Base-by-base conservation (phyloP, 2,329 filamentous ascomycete species). In the Sporothrix globosa region DNA sequence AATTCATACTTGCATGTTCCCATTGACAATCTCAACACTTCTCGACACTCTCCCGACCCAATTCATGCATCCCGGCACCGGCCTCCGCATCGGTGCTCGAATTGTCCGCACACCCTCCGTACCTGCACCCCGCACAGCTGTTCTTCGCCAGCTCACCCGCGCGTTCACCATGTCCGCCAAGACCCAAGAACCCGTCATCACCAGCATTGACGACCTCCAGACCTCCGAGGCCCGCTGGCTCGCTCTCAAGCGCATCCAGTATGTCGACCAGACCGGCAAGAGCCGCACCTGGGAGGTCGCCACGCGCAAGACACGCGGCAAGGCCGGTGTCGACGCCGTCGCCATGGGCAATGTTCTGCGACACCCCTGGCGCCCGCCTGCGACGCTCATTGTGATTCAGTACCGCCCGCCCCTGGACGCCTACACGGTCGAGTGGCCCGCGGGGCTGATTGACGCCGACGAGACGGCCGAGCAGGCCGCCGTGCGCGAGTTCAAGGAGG, bases 271-370 rank as follows among this genome's bases (percentile, higher is more conserved):
- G 56, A 77, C 81, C 44, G 86, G 85, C 76, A 82, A 81, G 44
- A 74, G 80, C 11, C 84, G 87, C 71, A 84, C 82, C 4, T 90
- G 87, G 87, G 88, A 90, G 76, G 85, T 85, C 3, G 86, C 85
- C 3, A 82, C 85, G 72, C 86, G 88, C 69, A 83, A 84, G 73
- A 90, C 87, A 0, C 83, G 87, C 27, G 82, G 82, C 14, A 82
- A 83, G 1, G 79, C 81, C 3, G 84, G 83, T 71, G 85, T 89
- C 70, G 88, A 90, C 73, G 87, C 86, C 58, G 87, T 90, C 5
- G 86, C 87, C 65, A 88, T 90, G 73, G 84, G 87, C 69, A 88
- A 88, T 68, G 83, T 90, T 72, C 81, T 90, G 2, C 78, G 84
- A 58, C 82, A 83, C 69, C 79, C 82, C 3, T 76, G 77, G n/a